A percentile compares a stretch with the other conserved stretches of the same genome.
These are phyloP conservation scores for Radiomyces spectabilis DNA, from an alignment of 192 early-diverging fungal genomes.

Conservation along the genomic window DNA sequence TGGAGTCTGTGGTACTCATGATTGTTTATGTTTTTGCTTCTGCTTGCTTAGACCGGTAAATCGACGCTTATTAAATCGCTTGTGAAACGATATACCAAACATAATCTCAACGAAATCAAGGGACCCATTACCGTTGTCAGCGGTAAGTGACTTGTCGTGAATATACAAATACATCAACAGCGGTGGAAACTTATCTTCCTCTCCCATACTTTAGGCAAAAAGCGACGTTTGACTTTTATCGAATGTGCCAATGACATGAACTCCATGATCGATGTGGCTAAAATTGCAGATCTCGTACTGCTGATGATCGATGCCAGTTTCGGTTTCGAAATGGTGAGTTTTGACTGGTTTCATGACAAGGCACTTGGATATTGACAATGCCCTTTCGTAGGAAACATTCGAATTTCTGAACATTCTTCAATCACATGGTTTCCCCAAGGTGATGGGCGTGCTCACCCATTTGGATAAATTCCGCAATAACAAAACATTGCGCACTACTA, in stretches of 20 bases:
- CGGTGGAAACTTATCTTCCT: neutral
- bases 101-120: conserved; percentile 83
- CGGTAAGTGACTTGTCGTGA: conserved; percentile 35
- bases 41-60: conserved; percentile 70
- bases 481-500: conserved; percentile 80
- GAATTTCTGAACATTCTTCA: conserved; percentile 98
- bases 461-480: conserved; percentile 93
- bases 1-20: too few species aligned
- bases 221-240: conserved; percentile 92
- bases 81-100: conserved; percentile 92
- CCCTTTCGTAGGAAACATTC: conserved; percentile 75
- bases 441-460: conserved; percentile 98
- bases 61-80: conserved; percentile 96
- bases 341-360: too few species aligned
- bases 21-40: conserved; percentile 5
- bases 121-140: conserved; percentile 97
- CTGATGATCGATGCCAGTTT: conserved; percentile 94
- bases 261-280: conserved; percentile 95
- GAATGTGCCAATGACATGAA: conserved; percentile 97
- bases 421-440: conserved; percentile 93
- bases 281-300: conserved; percentile 93
- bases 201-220: conserved; percentile 50
- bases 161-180: neutral
- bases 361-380: too few species aligned
- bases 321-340: conserved; percentile 93